Percentiles rank a stretch among this genome's conserved stretches.
Evolutionary conservation across 345 rosid species (phyloP).

Genomic region (Arabis alpina): DNA sequence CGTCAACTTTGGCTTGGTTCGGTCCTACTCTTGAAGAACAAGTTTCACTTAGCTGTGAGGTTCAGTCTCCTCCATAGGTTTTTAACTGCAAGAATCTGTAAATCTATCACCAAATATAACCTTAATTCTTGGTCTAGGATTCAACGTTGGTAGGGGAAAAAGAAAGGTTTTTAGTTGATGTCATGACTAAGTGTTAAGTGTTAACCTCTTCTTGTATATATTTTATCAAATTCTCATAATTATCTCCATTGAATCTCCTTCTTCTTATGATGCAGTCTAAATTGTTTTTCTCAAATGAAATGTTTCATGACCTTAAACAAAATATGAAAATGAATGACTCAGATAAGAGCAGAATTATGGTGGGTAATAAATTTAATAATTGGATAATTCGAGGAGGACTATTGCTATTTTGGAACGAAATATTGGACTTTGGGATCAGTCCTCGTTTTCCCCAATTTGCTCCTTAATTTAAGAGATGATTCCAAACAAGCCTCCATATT

Average conservation of each 20-base stretch:
- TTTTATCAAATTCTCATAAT: constrained; percentile 26
- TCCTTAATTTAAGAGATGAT: background rate
- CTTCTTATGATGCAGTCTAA: background rate
- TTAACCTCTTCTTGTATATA: constrained; percentile 30
- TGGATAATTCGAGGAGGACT: background rate
- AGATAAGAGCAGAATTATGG: background rate
- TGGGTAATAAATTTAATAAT: background rate
- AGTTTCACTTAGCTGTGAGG: constrained; percentile 23
- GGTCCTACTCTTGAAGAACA: constrained; percentile 71
- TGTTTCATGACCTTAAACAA: constrained; percentile 5
- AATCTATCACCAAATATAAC: constrained; percentile 34
- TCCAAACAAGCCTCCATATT: background rate
- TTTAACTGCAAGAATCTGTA: constrained; percentile 34
- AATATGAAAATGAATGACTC: background rate
- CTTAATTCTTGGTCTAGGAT: constrained; percentile 40
- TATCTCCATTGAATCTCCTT: constrained; percentile 13
- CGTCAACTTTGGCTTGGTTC: constrained; percentile 85
- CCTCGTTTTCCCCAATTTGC: background rate
- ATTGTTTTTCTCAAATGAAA: background rate
- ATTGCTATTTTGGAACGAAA: background rate
- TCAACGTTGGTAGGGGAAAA: constrained; percentile 27
- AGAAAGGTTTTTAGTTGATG: constrained; percentile 10
- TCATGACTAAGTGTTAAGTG: constrained; percentile 37
- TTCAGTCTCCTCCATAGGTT: constrained; percentile 17
- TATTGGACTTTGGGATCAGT: background rate